Percentiles rank a stretch among this genome's conserved stretches.
phyloP scores from a whole-genome alignment of 257 asterid genomes.

The Solanum pinnatisectum region DNA sequence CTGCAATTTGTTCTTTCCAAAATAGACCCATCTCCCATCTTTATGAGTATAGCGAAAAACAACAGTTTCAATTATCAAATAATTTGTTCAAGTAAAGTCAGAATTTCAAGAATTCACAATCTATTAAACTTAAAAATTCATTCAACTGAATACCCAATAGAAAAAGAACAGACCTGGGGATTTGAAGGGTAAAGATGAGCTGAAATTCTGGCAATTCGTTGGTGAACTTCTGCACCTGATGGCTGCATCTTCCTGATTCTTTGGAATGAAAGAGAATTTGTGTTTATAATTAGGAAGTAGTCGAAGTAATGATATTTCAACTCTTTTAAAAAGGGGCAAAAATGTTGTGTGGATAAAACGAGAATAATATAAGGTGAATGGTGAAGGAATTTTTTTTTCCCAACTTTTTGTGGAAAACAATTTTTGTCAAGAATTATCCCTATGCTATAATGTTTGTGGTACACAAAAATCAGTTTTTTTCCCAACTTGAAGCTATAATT shows the following conservation, averaged over 20 bases:
- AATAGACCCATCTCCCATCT: constrained; percentile 47
- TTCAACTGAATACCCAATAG: background rate
- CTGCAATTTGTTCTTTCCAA: constrained; percentile 63
- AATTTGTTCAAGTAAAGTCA: background rate
- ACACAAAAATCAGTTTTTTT: constrained; percentile 5
- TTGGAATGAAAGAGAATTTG: background rate
- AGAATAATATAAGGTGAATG: background rate
- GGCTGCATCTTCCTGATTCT: constrained; percentile 13
- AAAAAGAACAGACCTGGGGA: constrained; percentile 37
- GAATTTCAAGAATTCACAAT: background rate
- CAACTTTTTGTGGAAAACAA: constrained; percentile 10
- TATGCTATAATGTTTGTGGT: constrained; percentile 53
- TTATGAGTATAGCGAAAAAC: background rate
- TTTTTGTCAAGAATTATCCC: constrained; percentile 37
- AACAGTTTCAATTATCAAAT: background rate
- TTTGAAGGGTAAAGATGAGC: constrained; percentile 78
- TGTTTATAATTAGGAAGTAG: background rate
- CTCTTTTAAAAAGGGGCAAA: background rate
- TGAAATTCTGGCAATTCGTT: constrained; percentile 67
- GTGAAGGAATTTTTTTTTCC: too few species aligned
- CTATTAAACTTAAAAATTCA: background rate
- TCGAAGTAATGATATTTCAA: background rate
- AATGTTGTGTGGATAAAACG: background rate
- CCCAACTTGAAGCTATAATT: background rate
- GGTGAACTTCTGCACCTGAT: constrained; percentile 34